These are phyloP conservation scores for Cordyceps militaris DNA, from an alignment of 2,329 filamentous ascomycete genomes.

Conservation along the genomic window DNA sequence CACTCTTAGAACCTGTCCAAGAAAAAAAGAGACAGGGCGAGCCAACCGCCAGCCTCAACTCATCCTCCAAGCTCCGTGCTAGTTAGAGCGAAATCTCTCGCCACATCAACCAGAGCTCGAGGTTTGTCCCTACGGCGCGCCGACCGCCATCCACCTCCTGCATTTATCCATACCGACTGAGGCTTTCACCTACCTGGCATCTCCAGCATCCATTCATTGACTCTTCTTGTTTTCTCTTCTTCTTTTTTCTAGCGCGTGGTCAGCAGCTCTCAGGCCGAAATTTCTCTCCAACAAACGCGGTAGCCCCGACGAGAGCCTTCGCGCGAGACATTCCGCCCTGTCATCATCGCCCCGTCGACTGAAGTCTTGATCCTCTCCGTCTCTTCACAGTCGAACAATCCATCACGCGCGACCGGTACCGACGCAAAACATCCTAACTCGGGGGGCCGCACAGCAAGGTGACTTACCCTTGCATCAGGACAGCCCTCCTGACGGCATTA, in stretches of 20 bases:
- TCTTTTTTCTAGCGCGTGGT: slow-evolving; percentile 25
- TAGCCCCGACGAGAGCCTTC: too few relatives aligned
- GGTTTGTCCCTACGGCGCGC: not conserved
- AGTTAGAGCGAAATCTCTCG: slow-evolving; percentile 10
- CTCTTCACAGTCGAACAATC: not conserved
- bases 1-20: not conserved
- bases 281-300: slow-evolving; percentile 4
- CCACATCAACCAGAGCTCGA: slow-evolving; percentile 11
- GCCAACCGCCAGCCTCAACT: not conserved
- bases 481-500: not conserved
- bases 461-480: not conserved
- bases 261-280: slow-evolving; percentile 6
- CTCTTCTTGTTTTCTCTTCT: slow-evolving; percentile 25
- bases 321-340: not conserved
- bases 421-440: not conserved
- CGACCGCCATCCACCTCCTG: not conserved
- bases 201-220: not conserved
- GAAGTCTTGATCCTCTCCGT: not conserved
- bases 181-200: not conserved
- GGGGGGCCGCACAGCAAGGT: not conserved
- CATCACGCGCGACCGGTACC: not conserved
- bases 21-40: slow-evolving; percentile 24
- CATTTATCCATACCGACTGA: not conserved
- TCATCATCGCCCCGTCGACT: not conserved
- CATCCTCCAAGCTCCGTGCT: slow-evolving; percentile 5